Evolutionary conservation across 768 basidiomycete genomes (phyloP), one percentile per base, ranked within the genome.

Genomic region (Pleurotus tuber-regium): DNA sequence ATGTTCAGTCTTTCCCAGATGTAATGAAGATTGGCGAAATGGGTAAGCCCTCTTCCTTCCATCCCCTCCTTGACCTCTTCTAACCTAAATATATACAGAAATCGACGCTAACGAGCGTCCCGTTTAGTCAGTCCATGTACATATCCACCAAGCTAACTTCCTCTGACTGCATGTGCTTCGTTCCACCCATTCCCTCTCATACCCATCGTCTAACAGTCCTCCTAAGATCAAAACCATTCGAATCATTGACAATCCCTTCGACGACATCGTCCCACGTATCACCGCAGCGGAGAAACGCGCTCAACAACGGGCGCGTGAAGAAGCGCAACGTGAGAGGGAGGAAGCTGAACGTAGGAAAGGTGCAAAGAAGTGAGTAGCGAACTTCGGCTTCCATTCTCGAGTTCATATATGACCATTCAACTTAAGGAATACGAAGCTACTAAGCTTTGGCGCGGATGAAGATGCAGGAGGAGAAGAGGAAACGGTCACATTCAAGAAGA

Each of bases 181-280:
- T 26, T 39, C n/a, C 12, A 35, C 43, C 43, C 9, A 18, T n/a
- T 29, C 23, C 25, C 54, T 0, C 42, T 18, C 16, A 31, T 19
- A 19, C 35, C 42, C 8, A 61, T 54, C 16, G 51, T 30, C 2
- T 7, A 11, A 19, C 58, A 94, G 93, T 58, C 93, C 97, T 2
- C 94, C 96, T 0, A 94, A 89, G 64, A 96, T 99, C 65, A 88
- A 85, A 59, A 79, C 80, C 1, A 77, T 96, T 24, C 82, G 85
- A 8, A 89, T 99, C 47, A 63, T 92, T 25, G 93, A 97, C 48
- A 96, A 98, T 63, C 96, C 97, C 0, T 98, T 97, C 65, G 82
- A 87, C 49, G 95, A 98, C 62, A 97, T 98, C 57, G 80, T 94
- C 30, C 96, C 96, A 4, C 86, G 97, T 21, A 99, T 98, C 54